phyloP scores from a whole-genome alignment of 345 rosid genomes.

The Gossypium raimondii region DNA sequence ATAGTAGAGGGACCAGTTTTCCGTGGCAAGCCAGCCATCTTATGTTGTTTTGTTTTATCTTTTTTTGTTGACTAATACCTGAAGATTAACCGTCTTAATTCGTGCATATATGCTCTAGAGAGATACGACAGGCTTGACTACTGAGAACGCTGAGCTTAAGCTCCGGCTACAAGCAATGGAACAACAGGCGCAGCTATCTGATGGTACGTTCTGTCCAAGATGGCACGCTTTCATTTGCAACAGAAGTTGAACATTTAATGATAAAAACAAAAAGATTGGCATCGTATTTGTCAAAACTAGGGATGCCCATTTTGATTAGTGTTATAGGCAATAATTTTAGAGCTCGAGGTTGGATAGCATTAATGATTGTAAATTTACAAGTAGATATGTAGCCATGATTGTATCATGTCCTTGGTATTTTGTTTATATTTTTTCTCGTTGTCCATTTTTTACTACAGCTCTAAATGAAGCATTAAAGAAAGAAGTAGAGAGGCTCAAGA shows the following conservation, averaged over 20 bases:
- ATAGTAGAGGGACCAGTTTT: background rate
- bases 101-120: constrained; percentile 43
- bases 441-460: constrained; percentile 35
- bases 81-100: constrained; percentile 12
- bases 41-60: background rate
- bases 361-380: constrained; percentile 2
- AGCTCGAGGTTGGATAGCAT: background rate
- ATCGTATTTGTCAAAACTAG: background rate
- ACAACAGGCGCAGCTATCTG: constrained; percentile 79
- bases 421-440: background rate
- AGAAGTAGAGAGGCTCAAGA: constrained; percentile 81
- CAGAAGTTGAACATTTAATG: background rate
- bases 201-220: constrained; percentile 41
- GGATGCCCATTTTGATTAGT: background rate
- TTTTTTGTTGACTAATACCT: background rate
- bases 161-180: constrained; percentile 87
- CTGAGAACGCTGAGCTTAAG: constrained; percentile 89
- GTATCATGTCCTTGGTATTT: constrained; percentile 1
- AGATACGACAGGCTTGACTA: constrained; percentile 66
- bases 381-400: background rate
- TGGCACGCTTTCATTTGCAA: background rate
- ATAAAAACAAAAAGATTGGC: background rate
- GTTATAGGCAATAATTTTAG: background rate
- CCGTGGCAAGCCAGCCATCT: background rate
- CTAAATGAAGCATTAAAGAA: constrained; percentile 77